phyloP scores from a whole-genome alignment of 352 stramenopile species.

The Blastocystis sp. region DNA sequence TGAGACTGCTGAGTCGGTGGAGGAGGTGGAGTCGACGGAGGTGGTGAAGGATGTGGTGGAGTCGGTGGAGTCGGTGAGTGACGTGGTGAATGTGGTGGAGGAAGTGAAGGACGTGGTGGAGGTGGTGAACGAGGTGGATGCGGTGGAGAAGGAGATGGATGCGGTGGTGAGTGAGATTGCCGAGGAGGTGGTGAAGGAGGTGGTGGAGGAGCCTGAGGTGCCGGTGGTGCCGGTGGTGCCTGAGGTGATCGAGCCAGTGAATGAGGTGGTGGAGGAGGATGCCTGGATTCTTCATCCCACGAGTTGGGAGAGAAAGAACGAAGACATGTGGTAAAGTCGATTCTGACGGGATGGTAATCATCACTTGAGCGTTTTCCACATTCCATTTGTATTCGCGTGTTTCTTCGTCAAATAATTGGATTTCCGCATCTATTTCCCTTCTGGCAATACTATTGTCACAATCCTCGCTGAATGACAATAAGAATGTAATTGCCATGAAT shows the following conservation, averaged over 20 bases:
- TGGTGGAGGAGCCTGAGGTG: background rate
- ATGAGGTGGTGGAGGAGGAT: background rate
- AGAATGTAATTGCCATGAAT: too few species aligned
- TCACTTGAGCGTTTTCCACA: background rate
- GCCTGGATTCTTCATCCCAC: background rate
- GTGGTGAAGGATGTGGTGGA: background rate
- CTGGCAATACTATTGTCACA: too few species aligned
- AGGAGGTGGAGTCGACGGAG: background rate
- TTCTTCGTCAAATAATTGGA: too few species aligned
- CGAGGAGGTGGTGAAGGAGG: background rate
- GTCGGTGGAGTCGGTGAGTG: constrained; percentile 1
- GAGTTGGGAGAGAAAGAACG: background rate
- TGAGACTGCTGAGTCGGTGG: background rate
- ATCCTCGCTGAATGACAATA: too few species aligned
- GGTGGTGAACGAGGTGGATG: background rate
- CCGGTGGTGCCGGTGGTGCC: background rate
- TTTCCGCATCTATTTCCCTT: too few species aligned
- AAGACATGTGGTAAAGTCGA: background rate
- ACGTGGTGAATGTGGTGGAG: background rate
- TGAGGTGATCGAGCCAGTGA: background rate
- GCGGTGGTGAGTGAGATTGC: background rate
- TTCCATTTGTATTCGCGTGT: background rate
- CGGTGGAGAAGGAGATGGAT: background rate
- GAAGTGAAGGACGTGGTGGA: background rate
- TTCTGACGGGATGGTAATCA: background rate